phyloP scores from a whole-genome alignment of 495 filamentous ascomycete genomes.

The Cryomyces minteri region DNA sequence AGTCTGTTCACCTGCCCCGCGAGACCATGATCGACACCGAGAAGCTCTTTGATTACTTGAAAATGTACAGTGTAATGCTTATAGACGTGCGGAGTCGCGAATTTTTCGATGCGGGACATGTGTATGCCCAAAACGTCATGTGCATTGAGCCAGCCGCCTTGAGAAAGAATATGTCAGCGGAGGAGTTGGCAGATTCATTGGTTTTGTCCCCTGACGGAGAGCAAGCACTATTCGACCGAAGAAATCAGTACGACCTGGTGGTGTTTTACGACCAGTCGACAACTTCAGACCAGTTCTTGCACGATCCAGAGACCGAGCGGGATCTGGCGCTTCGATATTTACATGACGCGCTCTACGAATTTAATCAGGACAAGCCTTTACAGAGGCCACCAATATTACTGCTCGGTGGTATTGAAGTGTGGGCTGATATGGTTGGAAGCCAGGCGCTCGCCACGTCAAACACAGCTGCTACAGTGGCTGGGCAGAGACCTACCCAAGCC shows the following conservation, averaged over 20 bases:
- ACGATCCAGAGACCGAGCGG: constrained; percentile 24
- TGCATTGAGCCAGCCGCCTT: constrained; percentile 78
- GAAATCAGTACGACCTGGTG: constrained; percentile 67
- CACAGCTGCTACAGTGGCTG: constrained; percentile 32
- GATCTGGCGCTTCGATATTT: constrained; percentile 48
- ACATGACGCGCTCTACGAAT: constrained; percentile 64
- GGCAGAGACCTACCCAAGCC: constrained; percentile 25
- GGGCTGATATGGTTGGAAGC: constrained; percentile 61
- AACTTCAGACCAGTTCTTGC: constrained; percentile 30
- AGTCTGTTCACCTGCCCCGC: constrained; percentile 34
- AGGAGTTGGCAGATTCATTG: constrained; percentile 65
- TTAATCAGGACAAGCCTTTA: constrained; percentile 57
- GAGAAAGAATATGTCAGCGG: constrained; percentile 62
- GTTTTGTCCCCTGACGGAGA: constrained; percentile 63
- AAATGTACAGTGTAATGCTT: constrained; percentile 44
- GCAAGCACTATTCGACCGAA: constrained; percentile 49
- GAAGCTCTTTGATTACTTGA: constrained; percentile 45
- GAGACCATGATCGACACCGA: constrained; percentile 45
- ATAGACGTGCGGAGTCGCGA: constrained; percentile 76
- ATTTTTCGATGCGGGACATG: constrained; percentile 74
- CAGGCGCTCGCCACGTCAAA: constrained; percentile 41
- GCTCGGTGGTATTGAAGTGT: constrained; percentile 65
- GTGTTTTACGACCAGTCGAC: constrained; percentile 77
- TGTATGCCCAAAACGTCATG: constrained; percentile 60
- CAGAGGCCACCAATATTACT: constrained; percentile 57